Evolutionary conservation across 192 early-diverging fungal species (phyloP).

Genomic region (Entomortierella parvispora): DNA sequence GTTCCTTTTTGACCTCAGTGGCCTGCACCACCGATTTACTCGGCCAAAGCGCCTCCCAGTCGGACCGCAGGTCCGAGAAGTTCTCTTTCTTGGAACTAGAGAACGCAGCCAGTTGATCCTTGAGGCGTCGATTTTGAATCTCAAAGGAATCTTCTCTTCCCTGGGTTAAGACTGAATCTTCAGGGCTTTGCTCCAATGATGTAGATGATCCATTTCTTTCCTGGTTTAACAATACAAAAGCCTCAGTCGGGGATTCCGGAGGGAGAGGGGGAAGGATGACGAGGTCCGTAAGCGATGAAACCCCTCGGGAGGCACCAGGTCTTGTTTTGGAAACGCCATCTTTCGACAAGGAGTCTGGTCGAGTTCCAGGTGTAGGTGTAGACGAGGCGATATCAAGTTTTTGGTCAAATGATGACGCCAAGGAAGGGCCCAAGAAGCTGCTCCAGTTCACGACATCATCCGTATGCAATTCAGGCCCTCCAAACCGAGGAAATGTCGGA

Average conservation of each 20-base stretch:
- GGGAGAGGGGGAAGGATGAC: conserved; percentile 21
- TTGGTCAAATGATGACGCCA: too few relatives aligned
- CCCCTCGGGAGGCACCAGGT: neutral
- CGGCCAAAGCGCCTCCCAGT: conserved; percentile 32
- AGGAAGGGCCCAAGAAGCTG: too few relatives aligned
- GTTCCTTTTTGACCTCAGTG: neutral
- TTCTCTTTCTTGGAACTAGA: conserved; percentile 18
- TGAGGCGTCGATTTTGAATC: conserved; percentile 1
- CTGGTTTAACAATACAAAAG: conserved; percentile 20
- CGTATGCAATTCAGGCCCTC: too few relatives aligned
- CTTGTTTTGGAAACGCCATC: neutral
- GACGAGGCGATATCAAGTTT: too few relatives aligned
- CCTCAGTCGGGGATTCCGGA: conserved; percentile 30
- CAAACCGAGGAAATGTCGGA: too few relatives aligned
- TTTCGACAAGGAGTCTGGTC: neutral
- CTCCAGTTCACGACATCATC: too few relatives aligned
- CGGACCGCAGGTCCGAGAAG: conserved; percentile 17
- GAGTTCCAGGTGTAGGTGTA: neutral
- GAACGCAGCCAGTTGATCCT: conserved; percentile 25
- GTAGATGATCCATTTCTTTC: neutral
- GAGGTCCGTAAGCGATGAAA: neutral
- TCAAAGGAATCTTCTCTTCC: neutral
- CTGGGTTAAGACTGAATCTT: conserved; percentile 8
- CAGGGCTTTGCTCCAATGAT: conserved; percentile 1
- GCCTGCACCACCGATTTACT: neutral